Evolutionary conservation across 306 rosid species (phyloP), one percentile per base, ranked within the genome.

Genomic region (Dicorynia guianensis): DNA sequence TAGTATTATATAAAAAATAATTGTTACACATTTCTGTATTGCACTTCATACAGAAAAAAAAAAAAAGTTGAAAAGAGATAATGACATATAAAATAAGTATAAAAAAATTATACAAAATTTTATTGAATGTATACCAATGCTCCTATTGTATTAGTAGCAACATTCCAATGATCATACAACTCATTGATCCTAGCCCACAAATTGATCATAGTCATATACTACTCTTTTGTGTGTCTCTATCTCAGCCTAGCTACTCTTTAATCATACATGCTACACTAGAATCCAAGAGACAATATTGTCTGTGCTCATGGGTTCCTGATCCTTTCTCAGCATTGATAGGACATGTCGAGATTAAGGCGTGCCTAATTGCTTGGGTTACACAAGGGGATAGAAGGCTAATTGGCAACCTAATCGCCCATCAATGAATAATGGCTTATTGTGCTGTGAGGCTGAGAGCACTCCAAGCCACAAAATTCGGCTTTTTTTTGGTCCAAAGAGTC

Each of bases 401-500:
- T 75, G 64, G 44, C 42, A 65, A 57, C 49, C 60, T 61, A 68
- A 78, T 75, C 60, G 64, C 69, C 40, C 52, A 80, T 15, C 40
- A 77, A 66, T 67, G 38, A 44, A 48, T 72, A 11, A 3, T 69
- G 17, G 39, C 76, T 77, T 42, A 60, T 77, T 34, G 57, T 61
- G 79, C 43, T 72, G 73, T 72, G 82, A 76, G 82, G 80, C 75
- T 68, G 62, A 57, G 79, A 83, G 78, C 63, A 67, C 15, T 78
- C 75, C 44, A 52, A 63, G 76, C 87, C 87, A 63, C 46, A 44
- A 84, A 85, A 72, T 78, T 64, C 49, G 86, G 84, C 85, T 74
- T 73, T 80, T 18, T 10, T 13, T 11, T 30, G 8, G 12, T 35
- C 73, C 79, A 38, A 25, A 17, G 74, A 78, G 90, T 88, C 86